Base-by-base conservation (phyloP, 2,329 filamentous ascomycete species). In the Clarireedia homoeocarpa region DNA sequence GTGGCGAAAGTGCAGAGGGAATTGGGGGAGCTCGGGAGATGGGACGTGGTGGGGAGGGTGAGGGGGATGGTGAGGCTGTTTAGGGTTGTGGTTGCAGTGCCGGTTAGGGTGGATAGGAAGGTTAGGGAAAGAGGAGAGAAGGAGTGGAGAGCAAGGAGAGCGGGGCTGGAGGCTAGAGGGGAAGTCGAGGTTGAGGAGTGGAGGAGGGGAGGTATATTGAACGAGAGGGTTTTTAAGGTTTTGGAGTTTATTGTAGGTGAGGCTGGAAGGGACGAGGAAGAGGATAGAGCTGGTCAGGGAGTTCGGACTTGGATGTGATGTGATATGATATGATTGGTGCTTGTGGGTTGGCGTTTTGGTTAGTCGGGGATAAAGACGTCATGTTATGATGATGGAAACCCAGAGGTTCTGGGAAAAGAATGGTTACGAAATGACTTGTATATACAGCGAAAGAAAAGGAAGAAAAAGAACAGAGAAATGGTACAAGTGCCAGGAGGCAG, bases 251-350 rank as follows among this genome's bases (percentile, higher is more conserved):
- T 73, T 54, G 70, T 72, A 12, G 71, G 71, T 5, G 66, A 66
- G 12, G 71, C 70, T n/a, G 71, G 71, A n/a, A 69, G 68, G 45
- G 71, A 73, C 58, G 70, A 72, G 48, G 70, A 69, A 67, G 66
- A 64, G 55, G 59, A 58, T 6, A 63, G 58, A 38, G 59, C 63
- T 53, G 61, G 62, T 36, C 15, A 40, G 15, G 17, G 17, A 40
- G 39, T 40, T 30, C 7, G 27, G 27, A 30, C 27, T 9, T 30
- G 27, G 27, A 30, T 30, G 27, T 30, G 27, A 30, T 30, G 10
- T 30, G 27, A 30, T 30, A 10, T 30, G 27, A 30, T 30, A 30
- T 30, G 27, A 30, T 30, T 9, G 10, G 27, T 30, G 27, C 27
- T 30, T 30, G 10, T 30, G 27, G 10, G 27, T 30, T 9, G 27